Conservation (phyloP, 2,329 filamentous ascomycete genomes). For the Penicillium sp. region DNA sequence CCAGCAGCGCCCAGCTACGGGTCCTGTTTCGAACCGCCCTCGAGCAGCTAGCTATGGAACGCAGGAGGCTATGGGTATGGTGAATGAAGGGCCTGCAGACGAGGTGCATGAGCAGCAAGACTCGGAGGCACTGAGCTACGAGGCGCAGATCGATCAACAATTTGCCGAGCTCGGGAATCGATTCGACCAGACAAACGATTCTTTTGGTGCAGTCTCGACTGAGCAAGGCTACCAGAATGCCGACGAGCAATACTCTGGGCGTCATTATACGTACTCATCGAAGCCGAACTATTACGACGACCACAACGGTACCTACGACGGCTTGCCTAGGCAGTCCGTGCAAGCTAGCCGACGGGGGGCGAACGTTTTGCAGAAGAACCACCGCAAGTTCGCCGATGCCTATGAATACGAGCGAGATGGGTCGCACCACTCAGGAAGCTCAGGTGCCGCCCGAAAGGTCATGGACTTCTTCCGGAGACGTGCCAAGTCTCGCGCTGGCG, state of each 20-base stretch:
- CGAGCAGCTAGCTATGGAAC: conserved; percentile 33
- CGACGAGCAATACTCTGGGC: conserved; percentile 30
- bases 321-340: conserved; percentile 41
- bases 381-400: conserved; percentile 78
- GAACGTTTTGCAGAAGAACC: conserved; percentile 74
- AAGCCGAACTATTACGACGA: conserved; percentile 47
- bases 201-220: conserved; percentile 28
- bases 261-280: conserved; percentile 32
- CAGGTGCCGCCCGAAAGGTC: conserved; percentile 80
- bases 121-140: conserved; percentile 32
- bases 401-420: conserved; percentile 66
- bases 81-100: conserved; percentile 29
- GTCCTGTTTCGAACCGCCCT: conserved; percentile 24
- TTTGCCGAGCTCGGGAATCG: conserved; percentile 40
- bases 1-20: conserved; percentile 36
- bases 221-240: conserved; percentile 32
- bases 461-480: conserved; percentile 97
- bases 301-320: conserved; percentile 42
- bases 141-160: conserved; percentile 41
- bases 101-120: conserved; percentile 22
- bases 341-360: conserved; percentile 43
- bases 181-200: conserved; percentile 28
- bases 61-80: conserved; percentile 29
- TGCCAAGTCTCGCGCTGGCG: conserved; percentile 64
- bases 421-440: conserved; percentile 72